Evolutionary conservation across 139 green algal genomes (phyloP).

Genomic region (Dunaliella primolecta): DNA sequence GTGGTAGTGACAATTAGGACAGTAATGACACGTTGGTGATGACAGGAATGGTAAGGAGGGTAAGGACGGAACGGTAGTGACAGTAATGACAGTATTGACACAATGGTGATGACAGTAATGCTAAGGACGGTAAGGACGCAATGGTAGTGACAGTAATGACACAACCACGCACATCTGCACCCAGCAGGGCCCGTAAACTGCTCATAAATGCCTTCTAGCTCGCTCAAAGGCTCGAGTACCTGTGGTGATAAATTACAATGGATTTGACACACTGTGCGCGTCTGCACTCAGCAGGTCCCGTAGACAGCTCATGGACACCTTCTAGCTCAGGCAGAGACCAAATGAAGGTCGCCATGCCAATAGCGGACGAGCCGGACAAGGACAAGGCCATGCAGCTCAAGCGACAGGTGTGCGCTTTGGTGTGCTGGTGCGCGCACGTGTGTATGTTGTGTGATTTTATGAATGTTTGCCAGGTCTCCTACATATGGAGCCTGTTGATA

Average conservation of each 20-base stretch:
- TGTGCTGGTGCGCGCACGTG: not conserved
- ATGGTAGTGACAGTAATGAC: not conserved
- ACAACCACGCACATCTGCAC: not conserved
- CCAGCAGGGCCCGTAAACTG: not conserved
- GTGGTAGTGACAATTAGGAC: no score
- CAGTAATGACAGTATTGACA: no score
- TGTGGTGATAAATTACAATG: no score
- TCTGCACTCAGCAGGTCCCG: not conserved
- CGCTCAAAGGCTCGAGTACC: not conserved
- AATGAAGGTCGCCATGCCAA: not conserved
- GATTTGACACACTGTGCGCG: not conserved
- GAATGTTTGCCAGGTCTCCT: no score
- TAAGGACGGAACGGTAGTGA: no score
- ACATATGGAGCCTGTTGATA: no score
- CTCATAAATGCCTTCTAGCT: not conserved
- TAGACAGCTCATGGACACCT: not conserved
- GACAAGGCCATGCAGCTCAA: not conserved
- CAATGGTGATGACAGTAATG: no score
- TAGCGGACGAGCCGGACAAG: not conserved
- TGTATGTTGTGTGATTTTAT: no score
- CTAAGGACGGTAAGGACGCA: no score
- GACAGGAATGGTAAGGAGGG: no score
- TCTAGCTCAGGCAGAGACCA: not conserved
- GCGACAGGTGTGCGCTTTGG: not conserved
- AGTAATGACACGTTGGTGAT: no score